These are phyloP conservation scores for Emergomyces orientalis DNA, from an alignment of 2,329 filamentous ascomycete species.

Conservation along the genomic window DNA sequence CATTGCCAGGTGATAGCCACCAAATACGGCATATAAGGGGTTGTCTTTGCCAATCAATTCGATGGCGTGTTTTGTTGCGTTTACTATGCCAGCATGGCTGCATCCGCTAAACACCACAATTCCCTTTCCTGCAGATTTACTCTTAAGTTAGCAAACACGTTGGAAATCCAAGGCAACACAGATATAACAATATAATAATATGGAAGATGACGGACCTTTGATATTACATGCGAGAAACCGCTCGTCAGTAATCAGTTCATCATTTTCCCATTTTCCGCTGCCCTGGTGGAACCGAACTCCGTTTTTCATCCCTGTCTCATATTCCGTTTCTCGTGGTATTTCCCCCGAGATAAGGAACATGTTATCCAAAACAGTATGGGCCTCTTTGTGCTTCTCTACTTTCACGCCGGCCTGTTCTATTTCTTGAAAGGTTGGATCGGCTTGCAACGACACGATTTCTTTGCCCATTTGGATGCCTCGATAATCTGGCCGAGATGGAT, in stretches of 20 bases:
- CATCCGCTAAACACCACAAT: constrained; percentile 49
- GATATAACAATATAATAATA: not conserved
- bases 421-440: constrained; percentile 45
- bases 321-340: constrained; percentile 43
- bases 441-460: constrained; percentile 42
- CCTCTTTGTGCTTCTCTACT: constrained; percentile 31
- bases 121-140: constrained; percentile 35
- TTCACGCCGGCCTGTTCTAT: constrained; percentile 36
- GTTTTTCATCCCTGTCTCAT: constrained; percentile 41
- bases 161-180: not conserved
- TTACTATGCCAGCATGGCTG: constrained; percentile 48
- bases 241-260: constrained; percentile 43
- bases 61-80: constrained; percentile 41
- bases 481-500: constrained; percentile 44
- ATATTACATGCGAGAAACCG: constrained; percentile 46
- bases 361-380: constrained; percentile 41
- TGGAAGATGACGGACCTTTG: constrained; percentile 33
- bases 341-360: constrained; percentile 47
- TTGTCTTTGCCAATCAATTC: constrained; percentile 29
- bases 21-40: constrained; percentile 44
- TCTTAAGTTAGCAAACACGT: not conserved
- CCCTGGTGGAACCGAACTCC: constrained; percentile 36
- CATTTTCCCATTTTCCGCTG: constrained; percentile 20
- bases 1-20: constrained; percentile 47
- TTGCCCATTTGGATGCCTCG: constrained; percentile 39